Percentiles rank a stretch among this genome's conserved stretches.
phyloP scores from a whole-genome alignment of 495 filamentous ascomycete species.

The Aspergillus diversus region DNA sequence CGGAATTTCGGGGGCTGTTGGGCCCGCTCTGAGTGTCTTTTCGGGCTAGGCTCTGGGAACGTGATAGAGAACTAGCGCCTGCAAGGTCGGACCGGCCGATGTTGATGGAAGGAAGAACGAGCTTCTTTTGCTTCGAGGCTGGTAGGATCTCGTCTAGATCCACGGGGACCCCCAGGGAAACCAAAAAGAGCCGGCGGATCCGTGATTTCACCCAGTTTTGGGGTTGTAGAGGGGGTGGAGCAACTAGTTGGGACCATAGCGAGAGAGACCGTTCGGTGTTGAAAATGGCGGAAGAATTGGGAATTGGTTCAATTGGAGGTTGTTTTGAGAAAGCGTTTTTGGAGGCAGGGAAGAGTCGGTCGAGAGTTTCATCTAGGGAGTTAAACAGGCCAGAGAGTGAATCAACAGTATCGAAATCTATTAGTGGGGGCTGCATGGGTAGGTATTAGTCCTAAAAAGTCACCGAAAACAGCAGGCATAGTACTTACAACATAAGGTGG shows the following conservation, averaged over 20 bases:
- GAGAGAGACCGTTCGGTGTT: constrained; percentile 73
- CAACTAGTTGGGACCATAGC: constrained; percentile 94
- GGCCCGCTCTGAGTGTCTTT: constrained; percentile 47
- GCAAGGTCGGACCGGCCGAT: constrained; percentile 41
- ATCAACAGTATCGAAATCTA: constrained; percentile 68
- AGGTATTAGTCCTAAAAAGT: constrained; percentile 7
- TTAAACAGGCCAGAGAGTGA: constrained; percentile 52
- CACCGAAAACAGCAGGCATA: background rate
- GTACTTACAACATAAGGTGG: constrained; percentile 55
- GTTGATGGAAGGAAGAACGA: constrained; percentile 85
- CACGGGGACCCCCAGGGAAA: constrained; percentile 92
- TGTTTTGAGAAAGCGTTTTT: constrained; percentile 42
- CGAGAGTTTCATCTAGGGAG: constrained; percentile 53
- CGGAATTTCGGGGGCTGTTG: constrained; percentile 42
- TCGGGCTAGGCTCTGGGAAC: constrained; percentile 48
- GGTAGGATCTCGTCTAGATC: constrained; percentile 97
- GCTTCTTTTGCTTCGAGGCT: constrained; percentile 95
- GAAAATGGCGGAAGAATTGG: constrained; percentile 51
- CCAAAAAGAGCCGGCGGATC: constrained; percentile 93
- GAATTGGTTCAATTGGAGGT: constrained; percentile 48
- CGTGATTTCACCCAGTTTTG: constrained; percentile 98
- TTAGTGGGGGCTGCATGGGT: constrained; percentile 62
- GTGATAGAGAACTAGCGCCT: constrained; percentile 38
- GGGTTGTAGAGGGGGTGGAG: constrained; percentile 90
- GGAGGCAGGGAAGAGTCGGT: constrained; percentile 57